Evolutionary conservation across 345 rosid species (phyloP), one percentile per base, ranked within the genome.

Genomic region (Dipteronia sinensis): DNA sequence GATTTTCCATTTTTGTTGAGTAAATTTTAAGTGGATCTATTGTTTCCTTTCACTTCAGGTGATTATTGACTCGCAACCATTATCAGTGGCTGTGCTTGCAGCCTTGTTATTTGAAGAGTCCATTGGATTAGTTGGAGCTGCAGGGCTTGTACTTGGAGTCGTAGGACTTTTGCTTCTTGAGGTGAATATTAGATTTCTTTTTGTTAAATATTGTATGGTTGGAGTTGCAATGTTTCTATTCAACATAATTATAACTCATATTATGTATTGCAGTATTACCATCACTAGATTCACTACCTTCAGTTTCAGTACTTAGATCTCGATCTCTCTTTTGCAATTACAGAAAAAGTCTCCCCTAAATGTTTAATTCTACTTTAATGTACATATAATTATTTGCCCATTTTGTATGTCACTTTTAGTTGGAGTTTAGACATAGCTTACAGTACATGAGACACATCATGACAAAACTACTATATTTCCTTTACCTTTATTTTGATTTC

Each of bases 51-150:
- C 27, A 27, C 71, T 77, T 83, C 87, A 93, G 97, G 99, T 95
- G 76, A 95, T 93, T 77, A 95, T 95, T 74, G 98, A 95, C 77
- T 92, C 98, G 2, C 98, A 93, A 81, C 99, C 98, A 59, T 81
- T 93, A 75, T 92, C 97, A 17, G 99, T 95, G 20, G 96, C 97
- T 78, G 80, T 95, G 6, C 93, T 95, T 85, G 98, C 97, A 34
- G 84, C 95, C 63, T 82, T 93, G 49, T 76, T 95, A 10, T 95
- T 91, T 74, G 92, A 90, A 9, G 99, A 95, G 79, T 87, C 99
- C 81, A 89, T 95, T 79, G 97, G 98, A 59, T 58, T 89, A 49
- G 86, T 89, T 61, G 94, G 97, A 79, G 94, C 90, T 31, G 87
- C 84, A 16, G 99, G 99, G 69, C 92, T 95, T 76, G 73, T 83